Evolutionary conservation across 1,284 basidiomycete genomes (phyloP), one percentile per base, ranked within the genome.

Genomic region (Agaricales sp.): DNA sequence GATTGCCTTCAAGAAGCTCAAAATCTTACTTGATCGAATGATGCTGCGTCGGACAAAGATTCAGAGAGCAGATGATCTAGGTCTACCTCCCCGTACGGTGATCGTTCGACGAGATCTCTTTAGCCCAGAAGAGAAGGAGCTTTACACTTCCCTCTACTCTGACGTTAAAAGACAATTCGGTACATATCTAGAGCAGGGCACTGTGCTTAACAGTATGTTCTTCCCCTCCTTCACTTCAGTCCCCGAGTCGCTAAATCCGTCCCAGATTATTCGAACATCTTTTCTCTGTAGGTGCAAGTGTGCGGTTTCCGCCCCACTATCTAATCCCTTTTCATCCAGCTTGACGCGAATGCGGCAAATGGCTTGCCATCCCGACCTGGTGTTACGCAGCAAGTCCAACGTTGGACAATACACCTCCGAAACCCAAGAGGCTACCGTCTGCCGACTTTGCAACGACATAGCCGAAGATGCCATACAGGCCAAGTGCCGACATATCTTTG

Each of bases 391-490:
- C 67, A 88, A 85, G 65, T 82, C 76, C 19, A 87, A 88, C 54
- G 75, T 78, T 1, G 71, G 72, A 12, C 71, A 75, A 43, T 86
- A 88, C 58, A 57, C 69, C n/a, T 73, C 79, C 11, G 80, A 89
- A 39, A 58, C 70, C 6, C 75, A 72, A 18, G 87, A 91, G 63
- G 81, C 82, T 4, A 85, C 86, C 0, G 77, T 94, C 2, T 99
- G 96, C 63, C 78, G 94, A 45, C 70, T 99, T n/a, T 99, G 96
- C 66, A 90, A 93, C 56, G 96, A 99, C 56, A 77, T 96, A 48
- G 95, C 92, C 0, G 96, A 99, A 66, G 96, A 99, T 60, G 93
- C 95, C 1, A 97, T 99, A 54, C 82, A 91, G 58, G 86, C 92
- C 23, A 87, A 83, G 55, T 99, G 96, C 64, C 78, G 77, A 44